Conservation (phyloP, 2,329 filamentous ascomycete genomes). For the Cladosporium colombiae region DNA sequence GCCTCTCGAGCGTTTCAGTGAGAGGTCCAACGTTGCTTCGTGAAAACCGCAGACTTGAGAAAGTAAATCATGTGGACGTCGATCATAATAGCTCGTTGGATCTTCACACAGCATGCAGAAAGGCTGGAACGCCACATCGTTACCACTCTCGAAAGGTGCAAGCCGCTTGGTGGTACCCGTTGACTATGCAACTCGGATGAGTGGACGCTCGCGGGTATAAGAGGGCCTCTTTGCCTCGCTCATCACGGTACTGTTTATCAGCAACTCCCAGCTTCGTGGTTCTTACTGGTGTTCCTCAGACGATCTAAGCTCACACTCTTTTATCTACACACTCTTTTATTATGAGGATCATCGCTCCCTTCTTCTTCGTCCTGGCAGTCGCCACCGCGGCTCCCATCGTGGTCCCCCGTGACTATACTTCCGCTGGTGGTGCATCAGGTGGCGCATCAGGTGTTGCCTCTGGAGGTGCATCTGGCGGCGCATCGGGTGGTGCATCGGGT, state of each 20-base stretch:
- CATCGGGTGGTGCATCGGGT: neutral
- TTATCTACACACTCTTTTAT: neutral
- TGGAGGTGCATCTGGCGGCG: no score
- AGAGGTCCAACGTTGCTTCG: neutral
- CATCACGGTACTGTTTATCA: neutral
- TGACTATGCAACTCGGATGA: neutral
- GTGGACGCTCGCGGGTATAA: neutral
- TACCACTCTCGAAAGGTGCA: neutral
- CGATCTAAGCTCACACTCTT: neutral
- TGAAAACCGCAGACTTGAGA: neutral
- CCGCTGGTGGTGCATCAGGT: neutral
- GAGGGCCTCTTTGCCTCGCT: neutral
- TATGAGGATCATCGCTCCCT: neutral
- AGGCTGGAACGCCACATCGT: neutral
- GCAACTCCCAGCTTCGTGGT: neutral
- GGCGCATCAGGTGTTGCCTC: no score
- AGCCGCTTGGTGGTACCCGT: neutral
- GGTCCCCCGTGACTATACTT: neutral
- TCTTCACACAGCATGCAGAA: neutral
- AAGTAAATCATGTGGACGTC: neutral
- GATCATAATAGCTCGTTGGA: neutral
- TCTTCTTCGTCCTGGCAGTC: neutral
- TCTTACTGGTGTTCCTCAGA: neutral
- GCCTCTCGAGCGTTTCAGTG: neutral
- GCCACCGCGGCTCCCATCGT: neutral